These are phyloP conservation scores for Hygrophorus pudorinus DNA, from an alignment of 768 basidiomycete species.

Conservation along the genomic window DNA sequence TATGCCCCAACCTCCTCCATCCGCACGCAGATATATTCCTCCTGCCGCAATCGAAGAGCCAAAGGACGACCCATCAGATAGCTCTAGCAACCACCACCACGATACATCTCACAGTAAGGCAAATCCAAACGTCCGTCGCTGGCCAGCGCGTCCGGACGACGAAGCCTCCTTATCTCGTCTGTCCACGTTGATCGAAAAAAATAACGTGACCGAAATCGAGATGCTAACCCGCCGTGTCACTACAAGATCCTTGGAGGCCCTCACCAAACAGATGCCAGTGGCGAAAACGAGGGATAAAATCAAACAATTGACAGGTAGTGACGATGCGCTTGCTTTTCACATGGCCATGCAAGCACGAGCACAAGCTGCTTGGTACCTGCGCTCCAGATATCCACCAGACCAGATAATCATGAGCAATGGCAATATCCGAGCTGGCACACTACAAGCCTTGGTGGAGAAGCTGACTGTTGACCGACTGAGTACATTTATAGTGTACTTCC, in stretches of 20 bases:
- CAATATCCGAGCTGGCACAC: slow-evolving; percentile 54
- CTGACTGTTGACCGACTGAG: slow-evolving; percentile 37
- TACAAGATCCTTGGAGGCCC: slow-evolving; percentile 12
- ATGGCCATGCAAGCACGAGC: slow-evolving; percentile 26
- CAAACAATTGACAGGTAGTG: slow-evolving; percentile 29
- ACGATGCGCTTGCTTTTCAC: slow-evolving; percentile 31
- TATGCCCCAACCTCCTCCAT: slow-evolving; percentile 10
- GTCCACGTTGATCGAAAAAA: slow-evolving; percentile 28
- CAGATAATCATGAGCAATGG: slow-evolving; percentile 59
- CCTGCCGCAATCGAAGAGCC: slow-evolving; percentile 22
- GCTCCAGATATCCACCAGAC: slow-evolving; percentile 39
- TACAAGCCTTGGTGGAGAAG: slow-evolving; percentile 63
- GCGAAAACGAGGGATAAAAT: slow-evolving; percentile 23
- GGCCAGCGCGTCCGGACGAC: slow-evolving; percentile 31
- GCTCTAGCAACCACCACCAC: slow-evolving; percentile 3
- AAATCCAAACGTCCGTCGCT: slow-evolving; percentile 2
- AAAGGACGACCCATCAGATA: slow-evolving; percentile 18
- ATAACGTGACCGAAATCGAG: slow-evolving; percentile 23
- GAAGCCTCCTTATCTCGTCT: slow-evolving; percentile 21
- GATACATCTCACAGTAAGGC: slow-evolving; percentile 3
- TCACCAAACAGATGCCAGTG: slow-evolving; percentile 12
- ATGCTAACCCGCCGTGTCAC: slow-evolving; percentile 20
- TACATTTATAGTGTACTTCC: slow-evolving; percentile 34
- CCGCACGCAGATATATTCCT: slow-evolving; percentile 14
- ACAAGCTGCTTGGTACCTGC: slow-evolving; percentile 49